Percentiles rank a stretch among this genome's conserved stretches.
Conservation (phyloP, 164 flowering plant species). For the Cinnamomum chago region DNA sequence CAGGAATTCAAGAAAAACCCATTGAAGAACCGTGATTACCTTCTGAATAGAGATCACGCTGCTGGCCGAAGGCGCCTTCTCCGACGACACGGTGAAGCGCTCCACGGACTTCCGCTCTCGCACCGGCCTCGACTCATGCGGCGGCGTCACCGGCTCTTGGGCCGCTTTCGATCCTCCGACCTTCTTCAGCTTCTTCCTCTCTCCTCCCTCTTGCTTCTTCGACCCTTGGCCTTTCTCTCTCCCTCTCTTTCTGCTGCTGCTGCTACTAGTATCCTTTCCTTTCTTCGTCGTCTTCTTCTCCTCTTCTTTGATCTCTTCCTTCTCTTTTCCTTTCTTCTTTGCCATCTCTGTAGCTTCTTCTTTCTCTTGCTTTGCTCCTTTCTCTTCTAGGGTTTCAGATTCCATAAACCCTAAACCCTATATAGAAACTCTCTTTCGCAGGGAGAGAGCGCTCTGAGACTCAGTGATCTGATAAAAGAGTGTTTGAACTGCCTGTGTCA, state of each 20-base stretch:
- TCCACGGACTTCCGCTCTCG: not conserved
- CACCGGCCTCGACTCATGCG: not conserved
- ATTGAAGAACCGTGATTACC: not conserved
- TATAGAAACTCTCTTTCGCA: too few species aligned
- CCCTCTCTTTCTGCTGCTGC: not conserved
- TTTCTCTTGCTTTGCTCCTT: not conserved
- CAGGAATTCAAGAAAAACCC: not conserved
- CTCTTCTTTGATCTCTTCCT: not conserved
- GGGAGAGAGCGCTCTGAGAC: not conserved
- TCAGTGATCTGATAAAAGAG: not conserved
- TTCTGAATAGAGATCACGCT: not conserved
- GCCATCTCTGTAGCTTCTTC: not conserved
- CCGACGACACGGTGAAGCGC: not conserved
- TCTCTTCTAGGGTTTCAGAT: not conserved
- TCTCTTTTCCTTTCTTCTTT: not conserved
- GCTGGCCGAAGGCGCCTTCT: not conserved
- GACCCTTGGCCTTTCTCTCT: not conserved
- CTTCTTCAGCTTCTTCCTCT: not conserved
- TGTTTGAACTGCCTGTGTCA: not conserved
- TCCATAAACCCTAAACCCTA: not conserved
- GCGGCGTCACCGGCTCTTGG: not conserved
- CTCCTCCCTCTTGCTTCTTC: not conserved
- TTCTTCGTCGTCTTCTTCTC: not conserved
- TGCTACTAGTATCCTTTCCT: not conserved
- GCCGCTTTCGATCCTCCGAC: too few species aligned